A percentile compares a stretch with the other conserved stretches of the same genome.
phyloP scores from a whole-genome alignment of 306 rosid species.

The Malus sieversii region DNA sequence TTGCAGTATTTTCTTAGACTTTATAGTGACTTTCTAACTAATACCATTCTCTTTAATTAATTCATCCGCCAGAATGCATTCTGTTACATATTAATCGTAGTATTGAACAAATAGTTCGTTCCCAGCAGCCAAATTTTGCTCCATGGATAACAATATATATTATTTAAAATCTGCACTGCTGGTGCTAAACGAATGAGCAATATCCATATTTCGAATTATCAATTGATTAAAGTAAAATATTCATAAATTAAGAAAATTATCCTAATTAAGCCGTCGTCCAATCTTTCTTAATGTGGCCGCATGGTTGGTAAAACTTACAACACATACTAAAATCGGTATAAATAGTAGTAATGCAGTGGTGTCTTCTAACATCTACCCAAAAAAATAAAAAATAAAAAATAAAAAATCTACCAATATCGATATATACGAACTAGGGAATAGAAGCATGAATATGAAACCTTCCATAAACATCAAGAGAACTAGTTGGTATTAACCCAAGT shows the following conservation, averaged over 20 bases:
- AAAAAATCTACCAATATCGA: no score
- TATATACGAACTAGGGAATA: background rate
- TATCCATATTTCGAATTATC: background rate
- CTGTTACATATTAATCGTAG: background rate
- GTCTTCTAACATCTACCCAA: background rate
- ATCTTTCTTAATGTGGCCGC: no score
- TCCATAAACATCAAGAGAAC: background rate
- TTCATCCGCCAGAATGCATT: background rate
- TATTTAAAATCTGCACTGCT: background rate
- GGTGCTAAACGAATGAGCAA: background rate
- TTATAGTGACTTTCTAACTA: background rate
- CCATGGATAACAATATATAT: background rate
- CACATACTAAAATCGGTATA: background rate
- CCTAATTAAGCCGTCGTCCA: no score
- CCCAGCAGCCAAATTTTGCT: background rate
- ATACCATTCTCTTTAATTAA: no score
- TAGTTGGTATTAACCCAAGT: background rate
- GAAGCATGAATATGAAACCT: background rate
- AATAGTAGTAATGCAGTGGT: background rate
- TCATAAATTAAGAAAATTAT: no score
- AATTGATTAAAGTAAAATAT: no score
- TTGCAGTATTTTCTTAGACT: background rate
- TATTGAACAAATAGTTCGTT: background rate
- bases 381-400: no score
- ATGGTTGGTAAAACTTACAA: background rate